A percentile compares a stretch with the other conserved stretches of the same genome.
phyloP scores from a whole-genome alignment of 148 eudicot species.

The Camellia japonica region DNA sequence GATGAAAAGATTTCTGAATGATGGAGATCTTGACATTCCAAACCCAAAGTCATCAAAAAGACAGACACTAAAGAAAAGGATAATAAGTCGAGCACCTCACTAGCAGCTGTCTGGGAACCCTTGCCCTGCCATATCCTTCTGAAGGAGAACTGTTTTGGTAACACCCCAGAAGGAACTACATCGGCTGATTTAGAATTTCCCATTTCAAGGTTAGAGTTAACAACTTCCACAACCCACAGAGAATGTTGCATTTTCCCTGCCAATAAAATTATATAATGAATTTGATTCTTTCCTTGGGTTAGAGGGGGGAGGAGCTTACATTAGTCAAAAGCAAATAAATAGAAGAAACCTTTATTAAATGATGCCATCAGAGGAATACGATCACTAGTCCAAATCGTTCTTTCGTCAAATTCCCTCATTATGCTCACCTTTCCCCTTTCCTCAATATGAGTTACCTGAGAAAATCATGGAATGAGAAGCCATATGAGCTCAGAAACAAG shows the following conservation, averaged over 20 bases:
- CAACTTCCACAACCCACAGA: constrained; percentile 70
- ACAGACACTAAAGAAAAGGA: constrained; percentile 5
- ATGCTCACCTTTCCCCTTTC: constrained; percentile 72
- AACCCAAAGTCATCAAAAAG: too few species aligned
- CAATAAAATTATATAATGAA: constrained; percentile 8
- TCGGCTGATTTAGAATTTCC: constrained; percentile 37
- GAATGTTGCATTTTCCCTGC: constrained; percentile 90
- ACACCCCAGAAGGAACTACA: constrained; percentile 40
- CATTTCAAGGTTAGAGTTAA: constrained; percentile 36
- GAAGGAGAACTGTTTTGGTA: constrained; percentile 58
- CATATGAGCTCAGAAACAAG: neutral
- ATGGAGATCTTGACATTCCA: neutral
- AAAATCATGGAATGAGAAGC: neutral
- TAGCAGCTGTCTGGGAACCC: constrained; percentile 75
- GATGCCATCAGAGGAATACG: constrained; percentile 83
- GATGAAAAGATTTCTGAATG: neutral
- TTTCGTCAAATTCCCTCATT: constrained; percentile 86
- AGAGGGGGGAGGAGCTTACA: constrained; percentile 9
- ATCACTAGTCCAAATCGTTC: constrained; percentile 93
- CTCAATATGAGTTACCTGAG: constrained; percentile 62
- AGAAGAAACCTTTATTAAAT: constrained; percentile 71
- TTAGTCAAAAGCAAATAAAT: neutral
- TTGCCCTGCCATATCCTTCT: constrained; percentile 93
- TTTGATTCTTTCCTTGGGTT: neutral
- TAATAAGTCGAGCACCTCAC: constrained; percentile 55